phyloP scores from a whole-genome alignment of 257 asterid genomes.

The Salvia rosmarinus region DNA sequence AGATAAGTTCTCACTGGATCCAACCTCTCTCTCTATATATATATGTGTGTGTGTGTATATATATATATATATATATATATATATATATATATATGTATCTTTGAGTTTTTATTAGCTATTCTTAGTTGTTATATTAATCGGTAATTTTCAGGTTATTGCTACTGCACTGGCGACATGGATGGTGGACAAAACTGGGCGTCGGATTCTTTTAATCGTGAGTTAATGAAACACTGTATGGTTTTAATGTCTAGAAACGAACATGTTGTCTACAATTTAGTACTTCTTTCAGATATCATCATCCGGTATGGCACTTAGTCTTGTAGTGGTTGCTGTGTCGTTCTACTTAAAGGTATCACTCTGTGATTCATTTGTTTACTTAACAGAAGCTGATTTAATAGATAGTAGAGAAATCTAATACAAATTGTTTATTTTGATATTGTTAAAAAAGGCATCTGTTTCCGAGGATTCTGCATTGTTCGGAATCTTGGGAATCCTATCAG shows the following conservation, averaged over 20 bases:
- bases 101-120: conserved; percentile 8
- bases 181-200: conserved; percentile 94
- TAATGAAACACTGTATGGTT: conserved; percentile 4
- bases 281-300: conserved; percentile 72
- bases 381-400: not conserved
- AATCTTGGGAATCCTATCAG: conserved; percentile 73
- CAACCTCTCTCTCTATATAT: too few relatives aligned
- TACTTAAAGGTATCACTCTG: conserved; percentile 65
- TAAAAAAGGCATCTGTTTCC: conserved; percentile 52
- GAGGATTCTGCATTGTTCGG: conserved; percentile 53
- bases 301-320: conserved; percentile 88
- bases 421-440: conserved; percentile 23
- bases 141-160: conserved; percentile 75
- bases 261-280: conserved; percentile 22
- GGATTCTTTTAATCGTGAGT: conserved; percentile 86
- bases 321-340: conserved; percentile 78
- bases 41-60: too few relatives aligned
- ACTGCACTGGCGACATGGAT: conserved; percentile 91
- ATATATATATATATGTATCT: too few relatives aligned
- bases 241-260: conserved; percentile 14
- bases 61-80: too few relatives aligned
- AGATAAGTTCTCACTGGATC: too few relatives aligned
- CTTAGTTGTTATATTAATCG: conserved; percentile 2
- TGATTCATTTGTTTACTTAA: not conserved
- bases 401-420: not conserved